A percentile compares a stretch with the other conserved stretches of the same genome.
phyloP scores from a whole-genome alignment of 768 basidiomycete genomes.

The Cyathus striatus region DNA sequence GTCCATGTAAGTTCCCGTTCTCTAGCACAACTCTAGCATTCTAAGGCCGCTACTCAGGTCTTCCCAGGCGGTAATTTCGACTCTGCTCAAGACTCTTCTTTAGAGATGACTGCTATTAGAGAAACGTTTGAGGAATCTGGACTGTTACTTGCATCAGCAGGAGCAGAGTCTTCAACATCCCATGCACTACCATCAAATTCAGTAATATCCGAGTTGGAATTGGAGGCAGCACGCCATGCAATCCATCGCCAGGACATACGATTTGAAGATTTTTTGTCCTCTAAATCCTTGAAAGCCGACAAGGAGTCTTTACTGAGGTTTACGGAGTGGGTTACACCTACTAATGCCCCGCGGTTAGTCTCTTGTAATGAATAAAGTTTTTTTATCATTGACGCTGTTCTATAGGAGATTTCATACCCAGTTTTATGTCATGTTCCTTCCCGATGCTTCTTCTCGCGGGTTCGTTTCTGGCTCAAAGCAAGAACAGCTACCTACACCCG shows the following conservation, averaged over 20 bases:
- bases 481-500: slow-evolving; percentile 57
- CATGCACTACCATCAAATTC: neutral
- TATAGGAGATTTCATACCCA: slow-evolving; percentile 65
- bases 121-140: slow-evolving; percentile 80
- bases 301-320: slow-evolving; percentile 53
- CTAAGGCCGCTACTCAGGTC: slow-evolving; percentile 38
- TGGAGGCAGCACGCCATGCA: slow-evolving; percentile 50
- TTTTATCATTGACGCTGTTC: slow-evolving; percentile 4
- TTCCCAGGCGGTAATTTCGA: slow-evolving; percentile 76
- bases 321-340: slow-evolving; percentile 74
- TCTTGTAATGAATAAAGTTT: neutral
- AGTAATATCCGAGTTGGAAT: slow-evolving; percentile 24
- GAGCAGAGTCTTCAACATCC: slow-evolving; percentile 6
- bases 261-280: slow-evolving; percentile 50
- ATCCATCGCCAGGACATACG: slow-evolving; percentile 47
- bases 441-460: slow-evolving; percentile 32
- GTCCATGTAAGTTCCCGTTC: slow-evolving; percentile 46
- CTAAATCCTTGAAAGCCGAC: slow-evolving; percentile 39
- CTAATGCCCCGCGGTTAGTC: slow-evolving; percentile 42
- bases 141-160: slow-evolving; percentile 49
- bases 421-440: slow-evolving; percentile 65
- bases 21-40: neutral
- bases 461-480: slow-evolving; percentile 51
- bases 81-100: slow-evolving; percentile 48
- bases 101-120: slow-evolving; percentile 61